These are phyloP conservation scores for Saccharomycopsis babjevae DNA, from an alignment of 805 yeast species.

Conservation along the genomic window DNA sequence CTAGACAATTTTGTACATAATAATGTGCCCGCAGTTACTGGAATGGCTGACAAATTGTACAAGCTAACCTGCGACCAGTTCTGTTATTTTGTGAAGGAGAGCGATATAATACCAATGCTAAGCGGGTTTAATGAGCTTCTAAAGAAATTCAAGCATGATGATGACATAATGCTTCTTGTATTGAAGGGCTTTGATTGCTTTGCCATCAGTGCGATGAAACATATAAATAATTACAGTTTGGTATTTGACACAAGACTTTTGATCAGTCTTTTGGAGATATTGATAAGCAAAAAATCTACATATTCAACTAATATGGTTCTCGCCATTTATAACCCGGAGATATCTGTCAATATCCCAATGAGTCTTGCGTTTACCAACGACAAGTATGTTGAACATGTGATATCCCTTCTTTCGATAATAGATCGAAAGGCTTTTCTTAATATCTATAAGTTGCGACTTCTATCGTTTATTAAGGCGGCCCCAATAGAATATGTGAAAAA, in stretches of 20 bases:
- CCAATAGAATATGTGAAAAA: neutral
- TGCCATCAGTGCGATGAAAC: neutral
- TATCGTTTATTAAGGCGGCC: neutral
- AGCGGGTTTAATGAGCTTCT: neutral
- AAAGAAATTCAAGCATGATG: neutral
- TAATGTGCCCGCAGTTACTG: neutral
- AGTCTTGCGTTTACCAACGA: neutral
- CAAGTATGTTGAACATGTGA: neutral
- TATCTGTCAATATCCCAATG: neutral
- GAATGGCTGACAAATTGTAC: neutral
- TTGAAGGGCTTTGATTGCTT: neutral
- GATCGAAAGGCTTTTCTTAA: neutral
- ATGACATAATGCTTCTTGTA: neutral
- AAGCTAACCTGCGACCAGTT: neutral
- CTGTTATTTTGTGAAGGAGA: neutral
- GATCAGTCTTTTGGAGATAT: neutral
- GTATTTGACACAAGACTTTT: neutral
- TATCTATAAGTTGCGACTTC: neutral
- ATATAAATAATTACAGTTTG: neutral
- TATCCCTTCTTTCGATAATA: neutral
- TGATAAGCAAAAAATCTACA: neutral
- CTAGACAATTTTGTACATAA: neutral
- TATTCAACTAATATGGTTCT: neutral
- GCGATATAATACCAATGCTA: neutral
- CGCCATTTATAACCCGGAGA: neutral